phyloP scores from a whole-genome alignment of 2,329 filamentous ascomycete genomes.

The Colletotrichum lentis region DNA sequence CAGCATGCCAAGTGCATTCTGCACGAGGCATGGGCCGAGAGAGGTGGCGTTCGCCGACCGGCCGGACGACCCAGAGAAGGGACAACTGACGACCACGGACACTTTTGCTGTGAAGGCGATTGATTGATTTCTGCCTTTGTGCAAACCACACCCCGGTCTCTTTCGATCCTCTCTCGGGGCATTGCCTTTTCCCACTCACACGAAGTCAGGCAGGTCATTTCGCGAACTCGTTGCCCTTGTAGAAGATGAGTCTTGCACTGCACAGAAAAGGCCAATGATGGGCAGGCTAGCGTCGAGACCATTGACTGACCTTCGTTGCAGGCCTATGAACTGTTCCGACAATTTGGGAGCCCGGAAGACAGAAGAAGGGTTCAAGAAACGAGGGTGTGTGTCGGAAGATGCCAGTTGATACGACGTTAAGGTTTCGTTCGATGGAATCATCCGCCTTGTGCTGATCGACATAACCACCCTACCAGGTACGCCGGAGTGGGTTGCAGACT shows the following conservation, averaged over 20 bases:
- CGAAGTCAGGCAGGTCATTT: slow-evolving; percentile 17
- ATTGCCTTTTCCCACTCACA: background rate
- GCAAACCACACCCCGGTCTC: background rate
- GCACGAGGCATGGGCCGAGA: slow-evolving; percentile 26
- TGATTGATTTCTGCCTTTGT: slow-evolving; percentile 3
- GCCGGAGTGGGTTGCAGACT: background rate
- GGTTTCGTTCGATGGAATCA: slow-evolving; percentile 5
- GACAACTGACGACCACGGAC: slow-evolving; percentile 7
- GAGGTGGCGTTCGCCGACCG: slow-evolving; percentile 19
- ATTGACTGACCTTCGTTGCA: slow-evolving; percentile 16
- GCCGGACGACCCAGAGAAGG: background rate
- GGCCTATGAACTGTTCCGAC: background rate
- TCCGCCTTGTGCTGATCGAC: slow-evolving; percentile 24
- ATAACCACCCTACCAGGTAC: background rate
- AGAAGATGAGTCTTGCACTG: background rate
- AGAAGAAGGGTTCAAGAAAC: background rate
- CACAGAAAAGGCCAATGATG: slow-evolving; percentile 20
- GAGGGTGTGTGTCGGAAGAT: background rate
- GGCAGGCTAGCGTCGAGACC: slow-evolving; percentile 20
- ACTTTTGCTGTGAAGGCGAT: slow-evolving; percentile 13
- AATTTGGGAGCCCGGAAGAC: slow-evolving; percentile 12
- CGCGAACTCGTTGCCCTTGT: background rate
- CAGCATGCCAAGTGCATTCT: slow-evolving; percentile 30
- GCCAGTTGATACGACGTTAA: slow-evolving; percentile 9
- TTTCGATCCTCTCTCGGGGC: background rate